Percentiles rank a stretch among this genome's conserved stretches.
Evolutionary conservation across 1,139 yeast species (phyloP).

Genomic region (Candida tunisiensis): DNA sequence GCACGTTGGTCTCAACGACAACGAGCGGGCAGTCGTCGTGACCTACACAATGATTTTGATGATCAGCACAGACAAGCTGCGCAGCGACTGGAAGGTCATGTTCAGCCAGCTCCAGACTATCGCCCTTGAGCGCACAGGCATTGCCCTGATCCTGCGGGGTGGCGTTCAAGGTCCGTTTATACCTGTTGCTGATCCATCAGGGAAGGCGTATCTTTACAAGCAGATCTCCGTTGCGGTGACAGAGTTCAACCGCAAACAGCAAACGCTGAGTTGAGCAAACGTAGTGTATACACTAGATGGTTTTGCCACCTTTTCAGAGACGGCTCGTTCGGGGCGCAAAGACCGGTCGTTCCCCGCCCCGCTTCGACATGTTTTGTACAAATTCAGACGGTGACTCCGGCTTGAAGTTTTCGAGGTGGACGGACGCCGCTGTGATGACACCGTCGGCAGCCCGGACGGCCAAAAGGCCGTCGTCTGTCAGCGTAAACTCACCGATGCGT

Average conservation of each 20-base stretch:
- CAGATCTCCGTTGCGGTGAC: constrained; percentile 69
- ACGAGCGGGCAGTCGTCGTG: constrained; percentile 48
- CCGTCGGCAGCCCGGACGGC: no score
- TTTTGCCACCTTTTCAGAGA: neutral
- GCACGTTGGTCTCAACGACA: constrained; percentile 51
- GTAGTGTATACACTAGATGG: neutral
- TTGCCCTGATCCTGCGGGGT: constrained; percentile 45
- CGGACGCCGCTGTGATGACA: neutral
- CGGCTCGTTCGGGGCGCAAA: no score
- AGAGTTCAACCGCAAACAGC: constrained; percentile 37
- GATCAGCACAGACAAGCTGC: constrained; percentile 45
- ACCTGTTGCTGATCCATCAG: constrained; percentile 56
- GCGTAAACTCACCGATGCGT: no score
- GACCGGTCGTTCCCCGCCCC: no score
- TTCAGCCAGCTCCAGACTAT: constrained; percentile 51
- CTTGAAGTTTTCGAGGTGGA: neutral
- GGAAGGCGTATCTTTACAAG: constrained; percentile 50
- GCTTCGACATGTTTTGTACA: neutral
- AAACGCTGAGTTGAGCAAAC: constrained; percentile 9
- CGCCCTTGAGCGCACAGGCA: constrained; percentile 66
- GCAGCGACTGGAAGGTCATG: constrained; percentile 46
- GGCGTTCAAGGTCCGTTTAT: constrained; percentile 56
- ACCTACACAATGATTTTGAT: constrained; percentile 59
- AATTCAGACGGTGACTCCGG: neutral
- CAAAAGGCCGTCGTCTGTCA: no score